Base-by-base conservation (phyloP, 2,329 filamentous ascomycete genomes). In the Alternaria sp. region DNA sequence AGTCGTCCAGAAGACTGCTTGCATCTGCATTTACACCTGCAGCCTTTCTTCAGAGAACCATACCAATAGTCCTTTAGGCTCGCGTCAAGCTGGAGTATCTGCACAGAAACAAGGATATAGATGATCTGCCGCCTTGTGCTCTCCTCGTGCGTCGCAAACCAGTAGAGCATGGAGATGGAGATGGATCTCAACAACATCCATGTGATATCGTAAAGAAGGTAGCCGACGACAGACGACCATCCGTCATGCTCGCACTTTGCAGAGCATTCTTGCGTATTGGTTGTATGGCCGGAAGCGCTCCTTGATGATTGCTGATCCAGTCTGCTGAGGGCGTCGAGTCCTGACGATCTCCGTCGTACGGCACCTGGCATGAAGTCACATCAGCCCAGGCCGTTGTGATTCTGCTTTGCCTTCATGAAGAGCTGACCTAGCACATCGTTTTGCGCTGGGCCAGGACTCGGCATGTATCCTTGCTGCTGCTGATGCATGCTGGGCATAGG, bases 401-500 rank as follows among this genome's bases (percentile, higher is more conserved):
- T 74, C 42, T 76, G 74, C 59, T 75, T 76, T 7, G 75, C 74
- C 56, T 74, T 75, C 65, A 70, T 69, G 59, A 78, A 78, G 16
- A 78, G 64, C 62, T 78, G 75, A 51, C 66, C 69, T 18, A 78
- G 67, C 43, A 75, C 67, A 52, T 76, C 73, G 43, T 67, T 63
- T 36, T 71, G 66, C 20, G 64, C 58, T 47, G 65, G 61, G 20
- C 65, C 67, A 42, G 69, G 65, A 56, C 72, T 42, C 14, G 53
- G 16, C 46, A 56, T 46, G 22, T 49, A 73, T 11, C 16, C 52
- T 14, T 64, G 63, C 8, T 66, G 65, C 9, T 85, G 84, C 43
- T 79, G 79, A 46, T 81, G 80, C 39, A 48, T 54, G 44, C 54
- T 26, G 12, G 58, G 55, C 47, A 52, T 54, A 9, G 61, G 62